Evolutionary conservation across 768 basidiomycete species (phyloP), one percentile per base, ranked within the genome.

Genomic region (Gelatoporia subvermispora): DNA sequence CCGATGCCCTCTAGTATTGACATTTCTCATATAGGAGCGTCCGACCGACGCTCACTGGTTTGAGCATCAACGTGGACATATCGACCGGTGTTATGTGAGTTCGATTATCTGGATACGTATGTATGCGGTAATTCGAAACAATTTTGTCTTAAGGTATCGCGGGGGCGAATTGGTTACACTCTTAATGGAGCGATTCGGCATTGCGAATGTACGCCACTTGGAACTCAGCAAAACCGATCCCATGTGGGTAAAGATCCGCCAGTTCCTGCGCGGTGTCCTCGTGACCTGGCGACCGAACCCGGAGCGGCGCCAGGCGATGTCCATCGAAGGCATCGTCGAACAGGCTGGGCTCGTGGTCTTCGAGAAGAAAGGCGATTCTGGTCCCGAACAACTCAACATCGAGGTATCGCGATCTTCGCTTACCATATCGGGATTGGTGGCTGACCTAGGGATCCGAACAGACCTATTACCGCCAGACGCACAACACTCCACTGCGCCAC

Each of bases 341-440:
- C 56, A 56, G 0, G 81, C 68, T 7, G 80, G 77, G 0, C 36
- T 58, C 0, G 68, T 57, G 38, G 37, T 51, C 1, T 82, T 83
- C 44, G 65, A 73, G 55, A 69, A 71, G 35, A 66, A 60, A 34
- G 57, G 64, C 37, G 47, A 57, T 51, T 52, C 53, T 1, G 70
- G 56, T 0, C 75, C 73, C 0, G 68, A 81, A 2, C 60, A 62
- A 47, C 79, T 78, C 59, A 18, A 59, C 48, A 51, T 17, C 8
- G 3, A 41, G 41, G 17, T 41, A 50, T 49, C 22, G 46, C 18
- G n/a, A n/a, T 42, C 21, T 20, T 35, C 8, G 13, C 50, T 20
- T 20, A 9, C 9, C n/a, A 23, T n/a, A 41, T 23, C 37, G 41
- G 18, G 37, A 34, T 22, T 21, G n/a, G 16, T 45, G 7, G 23